phyloP scores from a whole-genome alignment of 1,284 basidiomycete species.

The Pseudomicrostroma phylloplanum region DNA sequence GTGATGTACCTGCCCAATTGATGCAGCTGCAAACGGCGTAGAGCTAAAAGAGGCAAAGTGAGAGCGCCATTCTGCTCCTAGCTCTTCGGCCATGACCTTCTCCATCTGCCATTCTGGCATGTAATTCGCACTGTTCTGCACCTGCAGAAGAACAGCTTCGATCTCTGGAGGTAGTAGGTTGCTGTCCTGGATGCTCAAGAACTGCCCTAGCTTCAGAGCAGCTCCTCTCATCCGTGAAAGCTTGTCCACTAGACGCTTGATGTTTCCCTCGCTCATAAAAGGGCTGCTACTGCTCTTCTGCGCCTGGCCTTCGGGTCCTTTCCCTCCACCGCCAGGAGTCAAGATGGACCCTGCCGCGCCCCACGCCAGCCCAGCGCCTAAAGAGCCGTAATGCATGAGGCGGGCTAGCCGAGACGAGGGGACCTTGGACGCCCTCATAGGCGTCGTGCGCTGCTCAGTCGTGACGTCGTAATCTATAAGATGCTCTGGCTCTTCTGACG shows the following conservation, averaged over 20 bases:
- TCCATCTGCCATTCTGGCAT: constrained; percentile 99
- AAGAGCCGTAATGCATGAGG: constrained; percentile 45
- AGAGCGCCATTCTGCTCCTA: constrained; percentile 70
- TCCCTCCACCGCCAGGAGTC: neutral
- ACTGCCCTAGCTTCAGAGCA: constrained; percentile 92
- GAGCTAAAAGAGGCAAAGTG: constrained; percentile 73
- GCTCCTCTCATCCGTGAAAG: constrained; percentile 91
- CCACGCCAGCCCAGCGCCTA: constrained; percentile 47
- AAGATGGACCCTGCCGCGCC: constrained; percentile 41
- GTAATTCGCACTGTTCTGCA: constrained; percentile 93
- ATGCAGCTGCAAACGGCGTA: constrained; percentile 88
- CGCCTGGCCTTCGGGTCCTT: constrained; percentile 12
- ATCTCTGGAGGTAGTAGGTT: constrained; percentile 69
- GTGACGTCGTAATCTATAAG: constrained; percentile 35
- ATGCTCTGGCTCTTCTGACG: constrained; percentile 18
- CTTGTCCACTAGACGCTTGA: constrained; percentile 82
- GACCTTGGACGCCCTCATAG: constrained; percentile 42
- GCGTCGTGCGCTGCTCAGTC: constrained; percentile 27
- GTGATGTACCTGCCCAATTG: constrained; percentile 90
- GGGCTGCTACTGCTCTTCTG: neutral
- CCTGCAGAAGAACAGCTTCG: constrained; percentile 78
- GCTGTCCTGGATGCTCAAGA: constrained; percentile 84
- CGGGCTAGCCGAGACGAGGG: constrained; percentile 48
- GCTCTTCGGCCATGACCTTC: constrained; percentile 66
- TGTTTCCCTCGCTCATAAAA: constrained; percentile 58